Conservation (phyloP, 805 yeast species). For the Saccharomycopsis babjevae region DNA sequence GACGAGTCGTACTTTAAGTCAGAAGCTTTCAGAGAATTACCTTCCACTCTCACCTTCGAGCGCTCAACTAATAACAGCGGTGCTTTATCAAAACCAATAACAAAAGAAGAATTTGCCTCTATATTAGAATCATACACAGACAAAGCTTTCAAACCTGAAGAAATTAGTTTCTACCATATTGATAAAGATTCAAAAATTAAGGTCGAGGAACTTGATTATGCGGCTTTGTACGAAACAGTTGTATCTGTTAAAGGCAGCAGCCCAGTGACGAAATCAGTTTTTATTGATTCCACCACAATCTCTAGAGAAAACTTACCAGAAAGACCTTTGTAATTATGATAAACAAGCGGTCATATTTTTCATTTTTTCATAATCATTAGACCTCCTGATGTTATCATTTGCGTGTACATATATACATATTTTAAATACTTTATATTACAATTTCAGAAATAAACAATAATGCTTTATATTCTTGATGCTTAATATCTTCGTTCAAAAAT, state of each 20-base stretch:
- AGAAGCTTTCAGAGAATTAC: conserved; percentile 8
- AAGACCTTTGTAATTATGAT: not conserved
- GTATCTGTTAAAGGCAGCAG: not conserved
- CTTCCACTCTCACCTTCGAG: not conserved
- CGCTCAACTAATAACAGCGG: conserved; percentile 2
- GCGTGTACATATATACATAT: not conserved
- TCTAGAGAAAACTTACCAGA: not conserved
- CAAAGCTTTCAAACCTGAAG: conserved; percentile 1
- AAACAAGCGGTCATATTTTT: not conserved
- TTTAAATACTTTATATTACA: not conserved
- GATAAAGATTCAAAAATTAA: not conserved
- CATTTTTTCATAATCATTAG: not conserved
- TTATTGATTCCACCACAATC: not conserved
- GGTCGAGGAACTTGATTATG: conserved; percentile 7
- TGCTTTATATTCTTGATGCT: not conserved
- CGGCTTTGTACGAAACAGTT: conserved; percentile 4
- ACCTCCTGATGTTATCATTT: not conserved
- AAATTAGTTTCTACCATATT: not conserved
- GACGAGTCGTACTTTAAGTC: conserved; percentile 4
- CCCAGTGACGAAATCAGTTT: not conserved
- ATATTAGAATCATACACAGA: conserved; percentile 8
- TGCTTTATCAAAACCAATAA: conserved; percentile 4
- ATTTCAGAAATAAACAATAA: not conserved
- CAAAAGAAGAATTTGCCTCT: conserved; percentile 1
- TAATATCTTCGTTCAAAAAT: no score